Conservation (phyloP, 176 grass and related monocot species). For the Rhynchospora pubera region DNA sequence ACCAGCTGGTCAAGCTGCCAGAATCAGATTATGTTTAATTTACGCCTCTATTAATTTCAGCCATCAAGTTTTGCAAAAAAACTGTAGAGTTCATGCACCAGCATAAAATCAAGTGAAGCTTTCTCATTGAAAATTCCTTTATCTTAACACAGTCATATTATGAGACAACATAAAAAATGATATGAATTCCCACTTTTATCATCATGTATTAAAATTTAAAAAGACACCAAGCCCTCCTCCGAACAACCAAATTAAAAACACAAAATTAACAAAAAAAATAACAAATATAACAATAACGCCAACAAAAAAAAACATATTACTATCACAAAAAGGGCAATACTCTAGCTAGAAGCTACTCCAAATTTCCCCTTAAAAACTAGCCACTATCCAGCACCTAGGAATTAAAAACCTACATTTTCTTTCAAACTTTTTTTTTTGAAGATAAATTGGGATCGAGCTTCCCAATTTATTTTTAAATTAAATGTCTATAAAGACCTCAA, state of each 20-base stretch:
- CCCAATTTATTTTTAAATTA: too few species aligned
- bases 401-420: conserved; percentile 10
- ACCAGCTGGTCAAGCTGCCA: background rate
- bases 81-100: too few species aligned
- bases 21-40: too few species aligned
- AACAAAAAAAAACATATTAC: conserved; percentile 10
- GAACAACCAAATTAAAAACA: background rate
- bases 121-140: background rate
- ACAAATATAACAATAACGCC: conserved; percentile 1
- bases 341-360: conserved; percentile 12
- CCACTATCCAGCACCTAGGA: background rate
- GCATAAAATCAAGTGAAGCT: background rate
- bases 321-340: conserved; percentile 6
- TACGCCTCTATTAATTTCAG: too few species aligned
- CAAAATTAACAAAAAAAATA: conserved; percentile 18
- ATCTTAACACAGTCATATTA: background rate
- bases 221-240: background rate
- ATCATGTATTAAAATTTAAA: background rate
- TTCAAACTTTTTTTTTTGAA: too few species aligned
- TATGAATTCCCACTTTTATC: conserved; percentile 7
- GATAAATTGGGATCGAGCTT: too few species aligned
- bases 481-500: too few species aligned
- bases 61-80: too few species aligned
- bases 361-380: conserved; percentile 14
- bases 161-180: background rate